These are phyloP conservation scores for Schizonepeta tenuifolia DNA, from an alignment of 257 asterid genomes.

Conservation along the genomic window DNA sequence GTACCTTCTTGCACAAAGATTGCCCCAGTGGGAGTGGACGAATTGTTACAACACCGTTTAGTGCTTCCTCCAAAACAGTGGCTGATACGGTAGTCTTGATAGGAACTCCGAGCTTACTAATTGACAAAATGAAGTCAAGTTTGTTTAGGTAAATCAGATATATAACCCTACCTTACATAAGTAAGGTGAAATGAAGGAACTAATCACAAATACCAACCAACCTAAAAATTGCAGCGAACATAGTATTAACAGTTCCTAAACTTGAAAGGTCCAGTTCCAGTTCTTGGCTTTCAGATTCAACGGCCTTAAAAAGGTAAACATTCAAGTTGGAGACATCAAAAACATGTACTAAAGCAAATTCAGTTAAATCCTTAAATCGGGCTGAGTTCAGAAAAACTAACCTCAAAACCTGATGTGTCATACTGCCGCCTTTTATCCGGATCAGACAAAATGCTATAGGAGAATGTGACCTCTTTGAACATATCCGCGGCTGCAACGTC, in stretches of 20 bases:
- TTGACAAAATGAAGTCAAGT: slow-evolving; percentile 33
- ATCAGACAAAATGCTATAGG: slow-evolving; percentile 90
- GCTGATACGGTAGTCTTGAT: slow-evolving; percentile 96
- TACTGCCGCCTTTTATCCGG: slow-evolving; percentile 90
- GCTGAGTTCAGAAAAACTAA: slow-evolving; percentile 34
- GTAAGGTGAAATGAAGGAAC: slow-evolving; percentile 19
- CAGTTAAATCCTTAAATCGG: slow-evolving; percentile 1
- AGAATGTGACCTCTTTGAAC: slow-evolving; percentile 93
- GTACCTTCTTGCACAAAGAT: slow-evolving; percentile 82
- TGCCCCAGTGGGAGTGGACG: slow-evolving; percentile 77
- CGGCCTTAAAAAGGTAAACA: slow-evolving; percentile 58
- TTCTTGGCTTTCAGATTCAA: slow-evolving; percentile 93
- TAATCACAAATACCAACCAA: slow-evolving; percentile 36
- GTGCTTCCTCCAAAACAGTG: slow-evolving; percentile 93
- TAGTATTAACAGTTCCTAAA: slow-evolving; percentile 91
- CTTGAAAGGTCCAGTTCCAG: slow-evolving; percentile 96
- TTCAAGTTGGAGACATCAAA: not conserved
- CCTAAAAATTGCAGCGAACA: slow-evolving; percentile 99
- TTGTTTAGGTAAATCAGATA: slow-evolving; percentile 26
- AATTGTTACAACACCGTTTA: slow-evolving; percentile 72
- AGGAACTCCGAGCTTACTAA: slow-evolving; percentile 97
- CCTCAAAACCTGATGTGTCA: slow-evolving; percentile 94
- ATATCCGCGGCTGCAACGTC: slow-evolving; percentile 82
- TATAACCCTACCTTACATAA: slow-evolving; percentile 9
- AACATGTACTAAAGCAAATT: not conserved